Evolutionary conservation across 2,329 filamentous ascomycete genomes (phyloP).

Genomic region (Penicillium verrucosum): DNA sequence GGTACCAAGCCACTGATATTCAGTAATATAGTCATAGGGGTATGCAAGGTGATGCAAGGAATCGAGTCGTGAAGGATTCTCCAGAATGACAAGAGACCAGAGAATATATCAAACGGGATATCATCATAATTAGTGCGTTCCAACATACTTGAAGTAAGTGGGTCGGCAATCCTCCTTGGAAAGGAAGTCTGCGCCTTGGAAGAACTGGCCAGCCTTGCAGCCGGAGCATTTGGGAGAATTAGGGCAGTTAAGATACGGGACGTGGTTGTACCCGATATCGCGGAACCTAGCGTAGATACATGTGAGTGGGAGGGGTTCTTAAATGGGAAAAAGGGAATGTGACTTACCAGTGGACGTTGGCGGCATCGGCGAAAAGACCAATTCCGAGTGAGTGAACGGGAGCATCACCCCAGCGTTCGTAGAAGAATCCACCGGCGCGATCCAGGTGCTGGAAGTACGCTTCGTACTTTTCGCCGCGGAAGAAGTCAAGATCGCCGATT

Average conservation of each 20-base stretch:
- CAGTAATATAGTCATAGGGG: constrained; percentile 24
- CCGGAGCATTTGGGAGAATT: constrained; percentile 91
- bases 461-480: constrained; percentile 83
- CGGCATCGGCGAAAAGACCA: constrained; percentile 85
- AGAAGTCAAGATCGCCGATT: constrained; percentile 89
- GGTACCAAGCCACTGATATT: constrained; percentile 20
- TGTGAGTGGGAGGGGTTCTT: constrained; percentile 3
- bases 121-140: constrained; percentile 61
- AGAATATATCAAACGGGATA: constrained; percentile 5
- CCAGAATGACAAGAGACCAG: constrained; percentile 14
- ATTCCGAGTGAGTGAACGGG: constrained; percentile 93
- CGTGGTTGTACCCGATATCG: constrained; percentile 97
- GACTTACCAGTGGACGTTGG: constrained; percentile 85
- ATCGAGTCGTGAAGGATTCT: constrained; percentile 16
- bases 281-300: constrained; percentile 72
- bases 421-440: constrained; percentile 93
- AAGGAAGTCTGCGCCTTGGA: constrained; percentile 80
- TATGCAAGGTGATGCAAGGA: constrained; percentile 24
- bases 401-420: constrained; percentile 97
- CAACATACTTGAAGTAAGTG: constrained; percentile 95
- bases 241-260: constrained; percentile 98
- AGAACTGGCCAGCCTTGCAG: constrained; percentile 82
- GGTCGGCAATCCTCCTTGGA: constrained; percentile 90
- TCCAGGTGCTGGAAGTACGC: constrained; percentile 97
- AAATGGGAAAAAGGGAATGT: background rate